Evolutionary conservation across 257 asterid species (phyloP).

Genomic region (Solanum tarapatanum): DNA sequence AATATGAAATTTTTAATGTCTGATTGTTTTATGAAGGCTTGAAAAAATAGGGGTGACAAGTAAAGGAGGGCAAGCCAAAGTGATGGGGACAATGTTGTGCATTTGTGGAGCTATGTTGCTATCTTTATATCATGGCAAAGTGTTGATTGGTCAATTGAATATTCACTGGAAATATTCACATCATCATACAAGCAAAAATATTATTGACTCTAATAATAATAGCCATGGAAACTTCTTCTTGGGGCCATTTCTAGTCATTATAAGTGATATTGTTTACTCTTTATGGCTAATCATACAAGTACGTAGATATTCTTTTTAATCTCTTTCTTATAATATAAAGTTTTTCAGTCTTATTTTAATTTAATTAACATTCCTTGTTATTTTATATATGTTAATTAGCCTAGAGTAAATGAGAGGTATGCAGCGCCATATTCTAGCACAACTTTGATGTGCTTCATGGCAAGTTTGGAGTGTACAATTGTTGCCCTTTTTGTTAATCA

Average conservation of each 20-base stretch:
- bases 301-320: neutral
- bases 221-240: conserved; percentile 29
- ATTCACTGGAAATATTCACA: conserved; percentile 63
- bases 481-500: conserved; percentile 43
- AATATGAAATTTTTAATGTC: no score
- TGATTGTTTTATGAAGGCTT: conserved; percentile 17
- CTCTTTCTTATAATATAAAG: no score
- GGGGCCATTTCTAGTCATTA: conserved; percentile 63
- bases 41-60: conserved; percentile 42
- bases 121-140: conserved; percentile 54
- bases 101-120: conserved; percentile 67
- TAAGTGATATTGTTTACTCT: conserved; percentile 68
- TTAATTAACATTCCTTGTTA: neutral
- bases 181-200: conserved; percentile 15
- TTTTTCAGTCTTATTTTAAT: neutral
- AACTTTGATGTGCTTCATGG: conserved; percentile 63
- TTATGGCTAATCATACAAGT: conserved; percentile 72
- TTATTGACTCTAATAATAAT: neutral
- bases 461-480: conserved; percentile 60
- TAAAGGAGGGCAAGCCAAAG: conserved; percentile 58
- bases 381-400: conserved; percentile 9
- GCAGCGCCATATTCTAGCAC: conserved; percentile 73
- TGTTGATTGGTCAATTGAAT: conserved; percentile 35
- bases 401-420: conserved; percentile 43
- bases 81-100: conserved; percentile 51